These are phyloP conservation scores for Mycena albidolilacea DNA, from an alignment of 768 basidiomycete species.

Conservation along the genomic window DNA sequence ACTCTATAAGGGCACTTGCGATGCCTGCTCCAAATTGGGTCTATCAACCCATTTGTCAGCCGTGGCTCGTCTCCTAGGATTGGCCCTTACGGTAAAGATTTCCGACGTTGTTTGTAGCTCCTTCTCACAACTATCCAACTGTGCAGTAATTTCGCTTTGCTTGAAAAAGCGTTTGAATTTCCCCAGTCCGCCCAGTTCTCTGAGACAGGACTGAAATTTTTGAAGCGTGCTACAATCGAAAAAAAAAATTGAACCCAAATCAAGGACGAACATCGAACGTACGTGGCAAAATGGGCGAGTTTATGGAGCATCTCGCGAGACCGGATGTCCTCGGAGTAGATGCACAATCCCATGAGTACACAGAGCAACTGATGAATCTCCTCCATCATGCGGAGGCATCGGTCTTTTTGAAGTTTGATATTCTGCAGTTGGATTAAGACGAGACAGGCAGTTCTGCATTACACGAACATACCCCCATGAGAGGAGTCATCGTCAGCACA, in stretches of 20 bases:
- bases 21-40: background rate
- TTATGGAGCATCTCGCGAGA: slow-evolving; percentile 3
- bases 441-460: background rate
- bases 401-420: slow-evolving; percentile 3
- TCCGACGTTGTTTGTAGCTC: background rate
- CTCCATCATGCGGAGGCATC: background rate
- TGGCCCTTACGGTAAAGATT: background rate
- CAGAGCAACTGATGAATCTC: too few species aligned
- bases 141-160: slow-evolving; percentile 12
- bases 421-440: background rate
- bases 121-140: background rate
- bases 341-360: background rate
- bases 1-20: background rate
- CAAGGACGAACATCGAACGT: background rate
- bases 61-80: background rate
- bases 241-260: background rate
- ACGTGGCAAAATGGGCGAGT: background rate
- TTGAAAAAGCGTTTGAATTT: slow-evolving; percentile 11
- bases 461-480: slow-evolving; percentile 2
- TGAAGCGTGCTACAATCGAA: background rate
- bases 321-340: slow-evolving; percentile 6
- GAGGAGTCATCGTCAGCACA: background rate
- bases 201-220: slow-evolving; percentile 1
- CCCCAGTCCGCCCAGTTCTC: background rate
- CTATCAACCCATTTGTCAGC: background rate